Percentiles rank a stretch among this genome's conserved stretches.
phyloP scores from a whole-genome alignment of 2,329 filamentous ascomycete species.

The Botryotinia globosa region DNA sequence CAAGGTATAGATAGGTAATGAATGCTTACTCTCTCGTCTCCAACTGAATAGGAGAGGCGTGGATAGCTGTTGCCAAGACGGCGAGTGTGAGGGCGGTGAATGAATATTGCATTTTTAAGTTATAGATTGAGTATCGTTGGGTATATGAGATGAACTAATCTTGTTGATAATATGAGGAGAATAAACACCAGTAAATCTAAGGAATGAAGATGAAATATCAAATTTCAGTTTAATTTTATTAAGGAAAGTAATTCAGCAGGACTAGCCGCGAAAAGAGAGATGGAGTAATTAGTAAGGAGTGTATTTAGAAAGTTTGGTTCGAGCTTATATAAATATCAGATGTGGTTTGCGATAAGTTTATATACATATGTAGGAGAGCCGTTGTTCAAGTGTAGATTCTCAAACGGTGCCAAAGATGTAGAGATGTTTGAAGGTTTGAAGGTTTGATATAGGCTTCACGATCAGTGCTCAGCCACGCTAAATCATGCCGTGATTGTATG shows the following conservation, averaged over 20 bases:
- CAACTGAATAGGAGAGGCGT: background rate
- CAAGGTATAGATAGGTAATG: background rate
- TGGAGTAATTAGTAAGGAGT: background rate
- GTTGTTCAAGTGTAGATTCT: background rate
- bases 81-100: background rate
- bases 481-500: background rate
- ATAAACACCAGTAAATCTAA: background rate
- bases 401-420: background rate
- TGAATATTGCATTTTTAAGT: background rate
- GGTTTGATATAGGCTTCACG: slow-evolving; percentile 5
- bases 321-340: background rate
- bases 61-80: background rate
- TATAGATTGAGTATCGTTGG: background rate
- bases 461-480: background rate
- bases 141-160: background rate
- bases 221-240: background rate
- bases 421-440: background rate
- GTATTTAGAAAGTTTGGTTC: background rate
- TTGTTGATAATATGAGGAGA: background rate
- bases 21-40: slow-evolving; percentile 3
- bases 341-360: background rate
- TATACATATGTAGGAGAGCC: background rate
- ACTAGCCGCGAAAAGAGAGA: background rate
- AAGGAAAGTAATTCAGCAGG: slow-evolving; percentile 7
- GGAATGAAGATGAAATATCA: background rate